Evolutionary conservation across 1,284 basidiomycete genomes (phyloP).

Genomic region (Boletus austroedulis): DNA sequence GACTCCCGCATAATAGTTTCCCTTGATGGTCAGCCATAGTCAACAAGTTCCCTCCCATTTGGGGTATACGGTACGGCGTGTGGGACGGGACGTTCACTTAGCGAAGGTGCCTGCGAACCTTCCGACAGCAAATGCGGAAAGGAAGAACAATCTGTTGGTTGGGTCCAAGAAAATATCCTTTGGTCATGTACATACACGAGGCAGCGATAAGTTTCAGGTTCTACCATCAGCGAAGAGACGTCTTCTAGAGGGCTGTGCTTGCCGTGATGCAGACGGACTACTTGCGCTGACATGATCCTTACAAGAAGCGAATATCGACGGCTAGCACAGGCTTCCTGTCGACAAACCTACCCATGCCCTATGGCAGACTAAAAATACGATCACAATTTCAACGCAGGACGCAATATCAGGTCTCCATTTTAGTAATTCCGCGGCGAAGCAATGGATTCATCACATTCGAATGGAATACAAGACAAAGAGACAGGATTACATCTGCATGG

Average conservation of each 20-base stretch:
- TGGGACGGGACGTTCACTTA: constrained; percentile 20
- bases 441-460: too few species aligned
- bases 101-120: constrained; percentile 25
- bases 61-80: constrained; percentile 4
- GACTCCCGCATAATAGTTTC: constrained; percentile 4
- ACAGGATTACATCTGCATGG: too few species aligned
- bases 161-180: constrained; percentile 7
- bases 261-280: constrained; percentile 1
- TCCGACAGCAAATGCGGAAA: too few species aligned
- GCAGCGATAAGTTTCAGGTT: constrained; percentile 5
- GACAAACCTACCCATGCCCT: too few species aligned
- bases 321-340: too few species aligned
- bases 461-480: too few species aligned
- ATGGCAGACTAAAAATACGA: too few species aligned
- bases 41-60: constrained; percentile 12
- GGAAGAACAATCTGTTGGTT: too few species aligned
- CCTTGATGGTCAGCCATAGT: constrained; percentile 8
- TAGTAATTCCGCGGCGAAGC: too few species aligned
- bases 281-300: neutral
- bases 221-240: constrained; percentile 5
- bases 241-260: constrained; percentile 5
- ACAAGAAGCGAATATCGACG: neutral
- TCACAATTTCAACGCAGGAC: too few species aligned
- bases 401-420: too few species aligned
- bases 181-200: constrained; percentile 20